Evolutionary conservation across 2,329 filamentous ascomycete genomes (phyloP).

Genomic region (Venturia oleaginea): DNA sequence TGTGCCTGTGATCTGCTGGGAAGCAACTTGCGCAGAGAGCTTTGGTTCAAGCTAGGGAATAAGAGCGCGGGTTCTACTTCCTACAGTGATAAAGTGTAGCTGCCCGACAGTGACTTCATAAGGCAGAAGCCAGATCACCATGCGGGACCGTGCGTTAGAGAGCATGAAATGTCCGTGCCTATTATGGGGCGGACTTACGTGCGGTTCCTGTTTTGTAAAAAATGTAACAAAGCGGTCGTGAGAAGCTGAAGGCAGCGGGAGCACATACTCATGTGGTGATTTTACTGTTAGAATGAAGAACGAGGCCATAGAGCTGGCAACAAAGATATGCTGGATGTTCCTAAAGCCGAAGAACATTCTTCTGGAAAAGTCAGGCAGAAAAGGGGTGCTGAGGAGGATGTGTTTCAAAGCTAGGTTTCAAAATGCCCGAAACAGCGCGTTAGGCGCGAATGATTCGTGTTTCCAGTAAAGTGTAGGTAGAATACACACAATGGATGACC

Average conservation of each 20-base stretch:
- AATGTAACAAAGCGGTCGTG: not conserved
- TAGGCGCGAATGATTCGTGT: not conserved
- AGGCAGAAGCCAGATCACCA: constrained; percentile 2
- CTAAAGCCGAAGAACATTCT: not conserved
- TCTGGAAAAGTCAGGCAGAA: not conserved
- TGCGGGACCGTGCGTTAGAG: not conserved
- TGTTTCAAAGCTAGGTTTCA: not conserved
- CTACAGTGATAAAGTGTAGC: not conserved
- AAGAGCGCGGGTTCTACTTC: not conserved
- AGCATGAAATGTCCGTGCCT: not conserved
- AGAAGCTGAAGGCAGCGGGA: not conserved
- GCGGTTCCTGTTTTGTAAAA: not conserved
- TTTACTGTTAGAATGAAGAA: not conserved
- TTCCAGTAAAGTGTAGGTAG: not conserved
- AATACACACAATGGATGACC: not conserved
- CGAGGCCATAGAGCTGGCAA: not conserved
- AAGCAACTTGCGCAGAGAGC: not conserved
- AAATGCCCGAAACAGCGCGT: not conserved
- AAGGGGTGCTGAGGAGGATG: not conserved
- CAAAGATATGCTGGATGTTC: not conserved
- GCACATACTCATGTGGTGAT: not conserved
- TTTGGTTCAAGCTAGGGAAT: not conserved
- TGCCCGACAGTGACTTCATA: not conserved
- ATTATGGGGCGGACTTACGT: not conserved
- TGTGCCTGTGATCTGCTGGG: not conserved